Base-by-base conservation (phyloP, 2,329 filamentous ascomycete genomes). In the Stagonosporopsis vannaccii region DNA sequence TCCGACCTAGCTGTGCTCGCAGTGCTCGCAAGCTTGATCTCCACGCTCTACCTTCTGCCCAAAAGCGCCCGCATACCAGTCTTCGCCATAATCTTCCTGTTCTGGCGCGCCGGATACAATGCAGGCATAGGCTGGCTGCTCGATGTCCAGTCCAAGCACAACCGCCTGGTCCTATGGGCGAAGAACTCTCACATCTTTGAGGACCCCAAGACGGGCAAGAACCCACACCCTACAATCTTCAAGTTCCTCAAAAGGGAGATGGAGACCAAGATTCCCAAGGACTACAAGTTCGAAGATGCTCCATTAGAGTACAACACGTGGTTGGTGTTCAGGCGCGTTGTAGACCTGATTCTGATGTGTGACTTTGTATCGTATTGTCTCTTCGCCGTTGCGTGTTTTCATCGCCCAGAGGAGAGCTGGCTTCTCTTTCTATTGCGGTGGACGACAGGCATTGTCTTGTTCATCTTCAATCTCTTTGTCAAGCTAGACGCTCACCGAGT, bases 251-350 rank as follows among this genome's bases (percentile, higher is more conserved):
- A 97, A 77, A 83, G 84, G 57, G 95, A 99, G 78, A 84, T 97
- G 76, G 93, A 98, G 79, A 90, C 91, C 68, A 98, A 99, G 80
- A 96, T 99, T 60, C 89, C 91, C 3, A 85, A 90, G 70, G 92
- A 99, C 80, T 99, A 98, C 81, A 87, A 88, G 62, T 97, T 99
- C 72, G 93, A 96, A 68, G 85, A 90, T 67, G 94, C 94, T 0
- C 95, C 95, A 15, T 83, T 98, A 75, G 95, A 99, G 84, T 99
- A 98, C 85, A 99, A 99, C 80, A 97, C 95, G 37, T 99, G 95
- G 95, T 85, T 99, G 53, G 87, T 97, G 65, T 99, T 99, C 80
- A 89, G 95, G 66, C 89, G 95, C 68, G 86, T 98, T 28, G 95
- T 98, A 73, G 95, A 99, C 80, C 81, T 99, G 75, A 97, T 98